Percentiles rank a stretch among this genome's conserved stretches.
Evolutionary conservation across 345 rosid genomes (phyloP).

Genomic region (Aurinia saxatilis): DNA sequence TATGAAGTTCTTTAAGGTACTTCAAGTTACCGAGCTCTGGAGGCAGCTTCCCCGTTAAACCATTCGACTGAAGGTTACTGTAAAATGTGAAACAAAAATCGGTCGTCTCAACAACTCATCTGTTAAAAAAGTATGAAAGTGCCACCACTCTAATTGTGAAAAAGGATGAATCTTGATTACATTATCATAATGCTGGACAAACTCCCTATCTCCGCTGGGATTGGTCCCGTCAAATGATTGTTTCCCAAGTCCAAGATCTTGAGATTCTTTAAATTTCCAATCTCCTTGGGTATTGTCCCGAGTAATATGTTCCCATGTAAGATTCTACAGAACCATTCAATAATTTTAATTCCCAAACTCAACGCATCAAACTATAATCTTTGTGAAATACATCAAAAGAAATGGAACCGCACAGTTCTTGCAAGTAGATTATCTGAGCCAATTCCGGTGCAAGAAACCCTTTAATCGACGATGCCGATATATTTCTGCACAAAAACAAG

Average conservation of each 20-base stretch:
- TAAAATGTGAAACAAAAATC: slow-evolving; percentile 21
- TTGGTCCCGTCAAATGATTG: slow-evolving; percentile 72
- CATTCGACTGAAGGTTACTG: slow-evolving; percentile 94
- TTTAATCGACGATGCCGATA: slow-evolving; percentile 55
- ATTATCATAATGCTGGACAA: slow-evolving; percentile 45
- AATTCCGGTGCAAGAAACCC: slow-evolving; percentile 87
- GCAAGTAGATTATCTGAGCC: slow-evolving; percentile 58
- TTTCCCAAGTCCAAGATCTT: slow-evolving; percentile 82
- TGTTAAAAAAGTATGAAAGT: neutral
- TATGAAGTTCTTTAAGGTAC: slow-evolving; percentile 65
- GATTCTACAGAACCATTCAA: slow-evolving; percentile 45
- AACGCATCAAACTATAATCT: slow-evolving; percentile 21
- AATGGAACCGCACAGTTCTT: slow-evolving; percentile 53
- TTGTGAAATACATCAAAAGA: neutral
- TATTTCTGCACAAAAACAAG: slow-evolving; percentile 51
- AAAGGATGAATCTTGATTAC: slow-evolving; percentile 33
- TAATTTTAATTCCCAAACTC: slow-evolving; percentile 7
- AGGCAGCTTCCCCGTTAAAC: slow-evolving; percentile 78
- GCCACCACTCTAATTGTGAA: neutral
- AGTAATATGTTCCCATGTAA: slow-evolving; percentile 61
- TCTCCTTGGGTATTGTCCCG: slow-evolving; percentile 81
- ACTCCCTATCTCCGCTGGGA: slow-evolving; percentile 78
- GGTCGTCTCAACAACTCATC: neutral
- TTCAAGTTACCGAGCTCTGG: slow-evolving; percentile 69
- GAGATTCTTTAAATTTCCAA: slow-evolving; percentile 71